Conservation (phyloP, 352 stramenopile species). For the Heterotrichella gracilis region DNA sequence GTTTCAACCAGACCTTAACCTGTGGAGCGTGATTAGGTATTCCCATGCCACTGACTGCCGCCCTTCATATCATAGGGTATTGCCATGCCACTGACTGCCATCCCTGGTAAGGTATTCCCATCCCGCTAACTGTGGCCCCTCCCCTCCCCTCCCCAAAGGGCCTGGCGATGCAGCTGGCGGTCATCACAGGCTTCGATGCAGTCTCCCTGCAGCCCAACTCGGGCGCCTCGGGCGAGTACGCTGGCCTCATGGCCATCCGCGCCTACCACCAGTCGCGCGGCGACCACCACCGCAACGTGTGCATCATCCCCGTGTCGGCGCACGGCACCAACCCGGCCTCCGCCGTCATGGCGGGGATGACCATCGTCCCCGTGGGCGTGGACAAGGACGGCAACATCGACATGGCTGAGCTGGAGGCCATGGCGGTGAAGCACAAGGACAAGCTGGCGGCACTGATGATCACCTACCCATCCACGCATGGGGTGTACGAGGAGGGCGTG, state of each 20-base stretch:
- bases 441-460: constrained; percentile 91
- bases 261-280: constrained; percentile 58
- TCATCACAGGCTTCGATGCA: constrained; percentile 88
- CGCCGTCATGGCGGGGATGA: constrained; percentile 88
- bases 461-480: constrained; percentile 94
- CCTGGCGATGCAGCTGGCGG: constrained; percentile 63
- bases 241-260: constrained; percentile 71
- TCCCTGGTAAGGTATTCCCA: too few species aligned
- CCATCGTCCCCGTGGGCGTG: constrained; percentile 69
- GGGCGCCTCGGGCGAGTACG: constrained; percentile 81
- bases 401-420: constrained; percentile 56
- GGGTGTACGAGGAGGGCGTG: constrained; percentile 86
- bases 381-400: constrained; percentile 73
- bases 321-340: constrained; percentile 88
- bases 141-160: too few species aligned
- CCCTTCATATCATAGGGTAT: too few species aligned
- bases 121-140: too few species aligned
- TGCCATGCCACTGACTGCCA: too few species aligned
- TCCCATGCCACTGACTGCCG: too few species aligned
- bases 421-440: constrained; percentile 68
- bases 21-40: too few species aligned
- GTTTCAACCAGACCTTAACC: too few species aligned
- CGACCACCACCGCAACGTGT: constrained; percentile 72
- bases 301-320: constrained; percentile 81
- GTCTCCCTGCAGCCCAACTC: constrained; percentile 88